Evolutionary conservation across 2,329 filamentous ascomycete species (phyloP).

Genomic region (Xylaria sp.): DNA sequence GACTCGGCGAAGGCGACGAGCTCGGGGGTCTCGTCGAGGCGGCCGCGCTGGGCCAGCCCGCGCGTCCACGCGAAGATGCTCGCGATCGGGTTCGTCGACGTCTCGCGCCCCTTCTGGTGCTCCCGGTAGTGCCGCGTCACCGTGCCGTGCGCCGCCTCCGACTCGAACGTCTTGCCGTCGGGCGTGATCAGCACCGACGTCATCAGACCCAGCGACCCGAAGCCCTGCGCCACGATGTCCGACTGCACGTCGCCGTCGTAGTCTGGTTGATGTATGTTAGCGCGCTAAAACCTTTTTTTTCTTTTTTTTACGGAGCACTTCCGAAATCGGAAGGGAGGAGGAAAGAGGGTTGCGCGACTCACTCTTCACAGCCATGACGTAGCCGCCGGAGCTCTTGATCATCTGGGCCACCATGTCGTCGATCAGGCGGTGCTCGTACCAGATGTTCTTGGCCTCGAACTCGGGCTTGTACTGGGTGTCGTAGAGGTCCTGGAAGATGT

Average conservation of each 20-base stretch:
- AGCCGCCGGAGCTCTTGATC: slow-evolving; percentile 97
- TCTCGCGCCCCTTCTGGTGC: slow-evolving; percentile 97
- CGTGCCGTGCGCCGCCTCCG: slow-evolving; percentile 96
- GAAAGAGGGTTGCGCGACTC: slow-evolving; percentile 40
- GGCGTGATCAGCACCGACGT: slow-evolving; percentile 96
- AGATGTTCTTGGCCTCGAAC: slow-evolving; percentile 91
- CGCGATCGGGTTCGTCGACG: slow-evolving; percentile 97
- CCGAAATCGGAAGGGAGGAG: slow-evolving; percentile 1
- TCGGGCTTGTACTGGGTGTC: slow-evolving; percentile 82
- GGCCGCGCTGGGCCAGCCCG: slow-evolving; percentile 88
- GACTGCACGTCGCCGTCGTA: slow-evolving; percentile 99
- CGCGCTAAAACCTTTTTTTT: neutral
- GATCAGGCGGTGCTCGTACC: slow-evolving; percentile 99
- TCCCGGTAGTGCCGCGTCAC: slow-evolving; percentile 98
- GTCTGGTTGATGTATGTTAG: slow-evolving; percentile 58
- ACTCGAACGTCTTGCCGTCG: slow-evolving; percentile 95
- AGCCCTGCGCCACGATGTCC: slow-evolving; percentile 97
- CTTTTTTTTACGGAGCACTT: neutral
- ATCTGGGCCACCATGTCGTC: slow-evolving; percentile 99
- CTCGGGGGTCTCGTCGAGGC: slow-evolving; percentile 90
- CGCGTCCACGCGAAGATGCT: slow-evolving; percentile 99
- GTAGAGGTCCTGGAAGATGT: slow-evolving; percentile 98
- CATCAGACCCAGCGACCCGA: slow-evolving; percentile 97
- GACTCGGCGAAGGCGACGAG: slow-evolving; percentile 88
- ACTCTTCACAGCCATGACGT: slow-evolving; percentile 99